These are phyloP conservation scores for Casuarina cunninghamiana DNA, from an alignment of 306 rosid genomes.

Conservation along the genomic window DNA sequence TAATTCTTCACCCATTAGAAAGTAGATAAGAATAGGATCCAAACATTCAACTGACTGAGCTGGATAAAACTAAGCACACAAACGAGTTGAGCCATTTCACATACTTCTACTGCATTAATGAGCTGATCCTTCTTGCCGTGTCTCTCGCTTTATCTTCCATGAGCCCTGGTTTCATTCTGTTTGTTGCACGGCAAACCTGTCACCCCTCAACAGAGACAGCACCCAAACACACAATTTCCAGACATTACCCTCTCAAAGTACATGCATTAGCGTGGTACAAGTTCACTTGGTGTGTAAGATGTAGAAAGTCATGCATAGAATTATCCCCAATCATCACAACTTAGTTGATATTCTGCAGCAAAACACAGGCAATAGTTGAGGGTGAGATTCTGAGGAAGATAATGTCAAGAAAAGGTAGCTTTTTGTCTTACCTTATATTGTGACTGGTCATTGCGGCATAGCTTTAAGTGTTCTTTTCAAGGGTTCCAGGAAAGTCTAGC, in stretches of 20 bases:
- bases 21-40: background rate
- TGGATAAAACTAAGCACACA: background rate
- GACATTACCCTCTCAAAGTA: background rate
- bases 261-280: background rate
- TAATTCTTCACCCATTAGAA: background rate
- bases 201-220: too few relatives aligned
- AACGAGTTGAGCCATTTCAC: too few relatives aligned
- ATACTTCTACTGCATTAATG: too few relatives aligned
- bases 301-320: background rate
- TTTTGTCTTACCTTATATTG: background rate
- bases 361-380: background rate
- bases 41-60: background rate
- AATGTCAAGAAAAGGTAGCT: background rate
- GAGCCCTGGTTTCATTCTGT: too few relatives aligned
- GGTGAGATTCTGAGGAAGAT: background rate
- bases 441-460: slow-evolving; percentile 10
- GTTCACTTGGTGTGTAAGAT: background rate
- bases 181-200: too few relatives aligned
- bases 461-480: too few relatives aligned
- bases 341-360: background rate
- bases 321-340: background rate
- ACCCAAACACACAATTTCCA: too few relatives aligned
- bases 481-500: too few relatives aligned
- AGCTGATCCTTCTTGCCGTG: too few relatives aligned
- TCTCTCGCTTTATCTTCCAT: too few relatives aligned